phyloP scores from a whole-genome alignment of 2,329 filamentous ascomycete genomes.

The Diaporthe batatas region DNA sequence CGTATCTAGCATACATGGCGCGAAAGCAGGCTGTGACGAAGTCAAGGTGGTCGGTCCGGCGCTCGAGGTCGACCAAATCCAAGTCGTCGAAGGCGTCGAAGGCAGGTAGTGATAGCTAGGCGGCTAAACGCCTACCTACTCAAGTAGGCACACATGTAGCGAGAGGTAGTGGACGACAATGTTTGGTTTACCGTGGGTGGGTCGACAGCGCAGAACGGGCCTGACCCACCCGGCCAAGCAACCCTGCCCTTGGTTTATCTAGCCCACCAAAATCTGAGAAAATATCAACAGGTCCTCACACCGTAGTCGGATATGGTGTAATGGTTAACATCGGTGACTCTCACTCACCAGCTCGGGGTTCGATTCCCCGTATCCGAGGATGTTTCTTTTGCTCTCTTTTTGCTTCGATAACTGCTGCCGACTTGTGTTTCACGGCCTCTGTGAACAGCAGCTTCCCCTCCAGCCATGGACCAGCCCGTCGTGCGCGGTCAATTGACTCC shows the following conservation, averaged over 20 bases:
- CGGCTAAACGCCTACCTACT: no score
- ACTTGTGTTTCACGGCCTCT: background rate
- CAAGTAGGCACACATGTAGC: no score
- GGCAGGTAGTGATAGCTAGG: background rate
- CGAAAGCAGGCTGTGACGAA: conserved; percentile 39
- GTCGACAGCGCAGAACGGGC: background rate
- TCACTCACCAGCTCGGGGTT: conserved; percentile 43
- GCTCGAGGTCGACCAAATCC: conserved; percentile 17
- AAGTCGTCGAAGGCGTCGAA: background rate
- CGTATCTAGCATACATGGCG: conserved; percentile 38
- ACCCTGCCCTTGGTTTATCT: conserved; percentile 23
- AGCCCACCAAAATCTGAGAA: background rate
- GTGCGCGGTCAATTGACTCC: background rate
- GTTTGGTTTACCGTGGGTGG: background rate
- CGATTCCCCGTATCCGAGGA: conserved; percentile 42
- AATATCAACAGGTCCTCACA: conserved; percentile 23
- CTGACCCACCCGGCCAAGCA: background rate
- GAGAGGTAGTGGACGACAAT: conserved; percentile 6
- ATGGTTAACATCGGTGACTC: conserved; percentile 42
- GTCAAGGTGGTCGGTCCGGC: conserved; percentile 38
- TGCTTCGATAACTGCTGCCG: background rate
- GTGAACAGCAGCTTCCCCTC: background rate
- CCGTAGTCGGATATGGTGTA: conserved; percentile 42
- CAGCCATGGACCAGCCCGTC: background rate
- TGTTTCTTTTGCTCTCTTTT: background rate